These are phyloP conservation scores for Flaveria linearis DNA, from an alignment of 129 eudicot genomes.

Conservation along the genomic window DNA sequence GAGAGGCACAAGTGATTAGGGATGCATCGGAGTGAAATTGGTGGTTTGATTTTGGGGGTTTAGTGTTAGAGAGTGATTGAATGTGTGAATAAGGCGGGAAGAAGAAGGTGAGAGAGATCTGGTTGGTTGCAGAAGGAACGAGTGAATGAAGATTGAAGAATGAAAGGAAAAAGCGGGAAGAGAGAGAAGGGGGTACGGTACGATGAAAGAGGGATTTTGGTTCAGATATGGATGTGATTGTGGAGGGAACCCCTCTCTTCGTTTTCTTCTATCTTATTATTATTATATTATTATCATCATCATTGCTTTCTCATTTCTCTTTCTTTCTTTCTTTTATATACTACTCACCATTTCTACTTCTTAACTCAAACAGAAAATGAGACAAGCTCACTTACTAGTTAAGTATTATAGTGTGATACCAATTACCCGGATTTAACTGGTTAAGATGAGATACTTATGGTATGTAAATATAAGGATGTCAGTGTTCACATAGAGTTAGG, in stretches of 20 bases:
- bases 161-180: conserved; percentile 42
- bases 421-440: too few relatives aligned
- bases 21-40: conserved; percentile 24
- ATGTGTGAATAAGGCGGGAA: conserved; percentile 30
- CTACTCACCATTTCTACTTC: too few relatives aligned
- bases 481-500: too few relatives aligned
- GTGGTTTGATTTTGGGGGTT: conserved; percentile 13
- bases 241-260: conserved; percentile 71
- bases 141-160: conserved; percentile 18
- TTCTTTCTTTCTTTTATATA: too few relatives aligned
- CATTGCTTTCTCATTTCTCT: too few relatives aligned
- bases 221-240: conserved; percentile 72
- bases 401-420: too few relatives aligned
- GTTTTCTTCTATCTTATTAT: neutral
- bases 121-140: conserved; percentile 32
- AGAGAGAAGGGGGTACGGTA: conserved; percentile 27
- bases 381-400: too few relatives aligned
- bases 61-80: conserved; percentile 5
- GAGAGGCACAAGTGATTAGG: conserved; percentile 1
- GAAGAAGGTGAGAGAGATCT: conserved; percentile 39
- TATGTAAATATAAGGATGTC: too few relatives aligned
- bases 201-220: conserved; percentile 82
- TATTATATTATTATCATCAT: too few relatives aligned
- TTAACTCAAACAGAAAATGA: too few relatives aligned
- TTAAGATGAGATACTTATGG: too few relatives aligned